These are phyloP conservation scores for Phytophthora pisi DNA, from an alignment of 352 stramenopile genomes.

Conservation along the genomic window DNA sequence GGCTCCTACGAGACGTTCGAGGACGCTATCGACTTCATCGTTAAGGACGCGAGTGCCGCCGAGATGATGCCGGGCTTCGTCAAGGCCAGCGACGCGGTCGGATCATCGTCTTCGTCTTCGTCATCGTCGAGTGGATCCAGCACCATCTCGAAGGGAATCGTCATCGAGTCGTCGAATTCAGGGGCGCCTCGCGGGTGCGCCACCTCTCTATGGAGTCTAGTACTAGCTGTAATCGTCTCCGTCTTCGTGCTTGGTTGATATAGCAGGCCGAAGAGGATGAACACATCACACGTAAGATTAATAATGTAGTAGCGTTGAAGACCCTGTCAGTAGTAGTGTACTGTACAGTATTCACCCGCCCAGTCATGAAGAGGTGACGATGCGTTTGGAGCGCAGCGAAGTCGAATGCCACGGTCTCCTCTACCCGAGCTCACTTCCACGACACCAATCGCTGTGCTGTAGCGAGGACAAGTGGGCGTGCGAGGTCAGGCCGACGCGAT, in stretches of 20 bases:
- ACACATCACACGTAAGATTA: conserved; percentile 1
- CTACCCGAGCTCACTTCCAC: conserved; percentile 4
- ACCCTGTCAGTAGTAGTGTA: no score
- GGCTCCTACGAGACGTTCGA: conserved; percentile 38
- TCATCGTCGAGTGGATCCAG: conserved; percentile 10
- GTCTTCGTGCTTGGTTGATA: conserved; percentile 13
- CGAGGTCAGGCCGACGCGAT: no score
- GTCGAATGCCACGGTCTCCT: neutral
- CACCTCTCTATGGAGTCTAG: conserved; percentile 26
- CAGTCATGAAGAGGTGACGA: conserved; percentile 11
- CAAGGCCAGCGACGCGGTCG: conserved; percentile 12
- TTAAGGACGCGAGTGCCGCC: conserved; percentile 24
- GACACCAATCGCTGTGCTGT: neutral
- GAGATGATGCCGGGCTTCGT: conserved; percentile 27
- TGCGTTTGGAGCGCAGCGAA: conserved; percentile 20
- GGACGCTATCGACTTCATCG: conserved; percentile 31
- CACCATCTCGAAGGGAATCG: neutral
- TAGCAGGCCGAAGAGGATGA: conserved; percentile 9
- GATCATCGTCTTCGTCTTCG: conserved; percentile 1
- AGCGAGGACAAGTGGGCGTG: no score
- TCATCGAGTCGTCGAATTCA: conserved; percentile 20
- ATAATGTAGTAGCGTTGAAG: conserved; percentile 3
- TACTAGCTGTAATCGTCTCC: conserved; percentile 25
- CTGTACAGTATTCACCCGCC: neutral
- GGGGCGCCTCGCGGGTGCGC: neutral